Evolutionary conservation across 2,329 filamentous ascomycete species (phyloP).

Genomic region (Ascochyta rabiei): DNA sequence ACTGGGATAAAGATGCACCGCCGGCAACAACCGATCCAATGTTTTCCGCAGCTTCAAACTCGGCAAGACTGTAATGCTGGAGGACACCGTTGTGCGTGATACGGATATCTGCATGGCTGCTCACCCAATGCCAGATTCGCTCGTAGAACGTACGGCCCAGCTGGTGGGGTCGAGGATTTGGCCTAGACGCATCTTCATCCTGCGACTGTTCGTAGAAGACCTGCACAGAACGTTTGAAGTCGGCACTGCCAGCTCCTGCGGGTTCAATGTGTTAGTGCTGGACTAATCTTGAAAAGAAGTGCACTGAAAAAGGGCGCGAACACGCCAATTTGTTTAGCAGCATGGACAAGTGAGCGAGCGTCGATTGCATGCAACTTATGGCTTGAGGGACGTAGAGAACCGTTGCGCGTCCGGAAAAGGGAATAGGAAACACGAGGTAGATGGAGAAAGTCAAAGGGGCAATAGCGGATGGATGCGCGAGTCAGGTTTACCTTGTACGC

Average conservation of each 20-base stretch:
- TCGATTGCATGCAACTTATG: neutral
- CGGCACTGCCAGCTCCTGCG: conserved; percentile 49
- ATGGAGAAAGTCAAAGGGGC: neutral
- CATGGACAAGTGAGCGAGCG: neutral
- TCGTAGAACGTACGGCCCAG: conserved; percentile 60
- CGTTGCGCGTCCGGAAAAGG: no score
- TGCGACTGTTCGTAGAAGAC: conserved; percentile 42
- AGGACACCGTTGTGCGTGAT: conserved; percentile 54
- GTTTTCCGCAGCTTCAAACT: conserved; percentile 42
- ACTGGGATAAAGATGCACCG: neutral
- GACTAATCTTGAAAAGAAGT: neutral
- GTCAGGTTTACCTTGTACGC: conserved; percentile 60
- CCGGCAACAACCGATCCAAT: conserved; percentile 6
- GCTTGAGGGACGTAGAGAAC: no score
- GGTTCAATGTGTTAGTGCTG: conserved; percentile 1
- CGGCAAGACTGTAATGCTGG: conserved; percentile 33
- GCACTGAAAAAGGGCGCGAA: conserved; percentile 21
- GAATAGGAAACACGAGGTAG: neutral
- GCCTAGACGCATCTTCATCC: neutral
- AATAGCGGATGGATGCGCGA: conserved; percentile 10
- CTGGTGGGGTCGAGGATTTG: neutral
- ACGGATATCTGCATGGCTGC: conserved; percentile 60
- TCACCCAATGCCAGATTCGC: conserved; percentile 64
- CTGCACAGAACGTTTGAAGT: conserved; percentile 49
- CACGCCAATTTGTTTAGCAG: neutral